Conservation (phyloP, 2,329 filamentous ascomycete genomes). For the Aspergillus pseudonomiae region DNA sequence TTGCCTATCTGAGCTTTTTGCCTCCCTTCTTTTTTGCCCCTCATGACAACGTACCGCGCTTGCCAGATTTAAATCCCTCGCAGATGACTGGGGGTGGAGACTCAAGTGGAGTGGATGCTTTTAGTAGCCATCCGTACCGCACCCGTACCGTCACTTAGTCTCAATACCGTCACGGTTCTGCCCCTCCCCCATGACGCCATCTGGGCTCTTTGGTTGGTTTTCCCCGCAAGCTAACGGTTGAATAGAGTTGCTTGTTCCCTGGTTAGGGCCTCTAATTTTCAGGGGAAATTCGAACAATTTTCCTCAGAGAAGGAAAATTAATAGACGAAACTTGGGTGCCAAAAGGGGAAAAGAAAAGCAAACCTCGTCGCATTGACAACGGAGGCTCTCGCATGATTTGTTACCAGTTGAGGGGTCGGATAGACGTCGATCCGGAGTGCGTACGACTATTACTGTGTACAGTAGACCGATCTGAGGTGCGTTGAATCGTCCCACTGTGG, state of each 20-base stretch:
- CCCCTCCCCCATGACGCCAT: slow-evolving; percentile 26
- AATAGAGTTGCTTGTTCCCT: slow-evolving; percentile 9
- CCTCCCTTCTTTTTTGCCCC: too few species aligned
- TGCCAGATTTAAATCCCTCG: background rate
- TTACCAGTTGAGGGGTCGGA: background rate
- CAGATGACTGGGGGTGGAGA: slow-evolving; percentile 7
- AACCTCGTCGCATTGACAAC: background rate
- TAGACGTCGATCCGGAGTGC: slow-evolving; percentile 1
- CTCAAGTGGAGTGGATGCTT: background rate
- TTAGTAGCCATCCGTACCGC: background rate
- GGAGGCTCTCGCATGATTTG: background rate
- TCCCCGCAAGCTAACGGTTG: slow-evolving; percentile 21
- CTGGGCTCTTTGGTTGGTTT: slow-evolving; percentile 9
- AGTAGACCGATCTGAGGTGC: background rate
- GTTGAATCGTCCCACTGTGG: background rate
- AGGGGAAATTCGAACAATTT: background rate
- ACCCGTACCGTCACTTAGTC: slow-evolving; percentile 14
- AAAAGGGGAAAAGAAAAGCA: background rate
- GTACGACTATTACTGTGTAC: background rate
- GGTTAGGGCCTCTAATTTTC: background rate
- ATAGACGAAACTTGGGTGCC: background rate
- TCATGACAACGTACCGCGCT: too few species aligned
- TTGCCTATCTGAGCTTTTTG: background rate
- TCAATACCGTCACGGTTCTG: slow-evolving; percentile 9
- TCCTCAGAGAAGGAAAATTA: background rate